Evolutionary conservation across 345 rosid species (phyloP).

Genomic region (Brassica carinata): DNA sequence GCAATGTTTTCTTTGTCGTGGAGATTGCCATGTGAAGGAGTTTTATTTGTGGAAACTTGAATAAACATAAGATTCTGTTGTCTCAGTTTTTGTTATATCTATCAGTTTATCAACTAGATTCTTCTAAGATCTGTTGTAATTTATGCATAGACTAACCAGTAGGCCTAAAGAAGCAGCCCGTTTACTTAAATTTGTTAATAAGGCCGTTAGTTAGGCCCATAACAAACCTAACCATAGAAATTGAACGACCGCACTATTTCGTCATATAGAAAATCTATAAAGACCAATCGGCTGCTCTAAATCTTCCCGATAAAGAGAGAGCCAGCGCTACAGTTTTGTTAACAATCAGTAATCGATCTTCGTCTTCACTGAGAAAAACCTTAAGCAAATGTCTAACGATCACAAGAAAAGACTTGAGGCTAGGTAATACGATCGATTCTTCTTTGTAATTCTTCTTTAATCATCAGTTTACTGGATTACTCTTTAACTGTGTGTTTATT

Average conservation of each 20-base stretch:
- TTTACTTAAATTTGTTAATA: no score
- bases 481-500: no score
- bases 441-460: neutral
- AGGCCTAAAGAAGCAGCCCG: no score
- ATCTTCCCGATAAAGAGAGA: no score
- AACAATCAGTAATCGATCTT: neutral
- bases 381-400: neutral
- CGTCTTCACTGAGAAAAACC: neutral
- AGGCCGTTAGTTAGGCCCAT: neutral
- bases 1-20: slow-evolving; percentile 28
- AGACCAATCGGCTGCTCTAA: neutral
- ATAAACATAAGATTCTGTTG: slow-evolving; percentile 18
- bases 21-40: slow-evolving; percentile 38
- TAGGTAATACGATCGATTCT: neutral
- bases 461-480: neutral
- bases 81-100: slow-evolving; percentile 1
- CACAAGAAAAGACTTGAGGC: neutral
- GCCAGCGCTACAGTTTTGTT: neutral
- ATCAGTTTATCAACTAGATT: neutral
- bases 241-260: neutral
- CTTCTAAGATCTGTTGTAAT: neutral
- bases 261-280: neutral
- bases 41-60: neutral
- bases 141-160: neutral
- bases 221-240: neutral